Evolutionary conservation across 202 grass and related monocot species (phyloP), one percentile per base, ranked within the genome.

Genomic region (Dendrocalamus latiflorus): DNA sequence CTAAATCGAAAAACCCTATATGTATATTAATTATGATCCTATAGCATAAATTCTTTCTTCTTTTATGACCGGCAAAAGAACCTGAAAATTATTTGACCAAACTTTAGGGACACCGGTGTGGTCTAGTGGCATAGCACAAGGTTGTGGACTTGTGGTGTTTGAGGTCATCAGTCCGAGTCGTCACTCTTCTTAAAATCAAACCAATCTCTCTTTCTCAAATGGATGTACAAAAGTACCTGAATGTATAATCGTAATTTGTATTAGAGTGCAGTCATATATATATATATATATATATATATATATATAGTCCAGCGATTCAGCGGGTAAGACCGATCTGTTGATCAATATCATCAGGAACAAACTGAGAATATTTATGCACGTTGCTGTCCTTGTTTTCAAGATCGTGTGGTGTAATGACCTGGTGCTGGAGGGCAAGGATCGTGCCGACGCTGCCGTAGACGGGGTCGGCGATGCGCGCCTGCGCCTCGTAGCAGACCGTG

Each of bases 401-500:
- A 57, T 47, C 1, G 49, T 28, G 33, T 14, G 44, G 20, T 15
- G 8, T 38, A 26, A 12, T 34, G 62, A 94, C 93, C 91, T 97
- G 94, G 70, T 91, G 91, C 83, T 94, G 94, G 49, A 97, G 85
- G 16, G 89, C 83, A 17, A 94, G 16, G 49, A 51, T 51, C 17
- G 49, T 51, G 49, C 49, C 49, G 49, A 51, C 49, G 49, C 49
- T 51, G 49, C 16, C 49, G 16, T 51, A 51, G 76, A 97, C 94
- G 20, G 94, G 94, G 84, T 97, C 92, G 47, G 92, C 88, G 76
- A 97, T 15, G 69, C 92, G 86, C 42, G 91, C 90, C 86, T 94
- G 94, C 13, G 94, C 94, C 88, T 97, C 91, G 80, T 97, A 92
- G 86, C 92, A 94, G 79, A 97, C 87, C 65, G 88, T 97, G 58